Percentiles rank a stretch among this genome's conserved stretches.
Conservation (phyloP, 2,329 filamentous ascomycete genomes). For the Xenoacremonium recifei region DNA sequence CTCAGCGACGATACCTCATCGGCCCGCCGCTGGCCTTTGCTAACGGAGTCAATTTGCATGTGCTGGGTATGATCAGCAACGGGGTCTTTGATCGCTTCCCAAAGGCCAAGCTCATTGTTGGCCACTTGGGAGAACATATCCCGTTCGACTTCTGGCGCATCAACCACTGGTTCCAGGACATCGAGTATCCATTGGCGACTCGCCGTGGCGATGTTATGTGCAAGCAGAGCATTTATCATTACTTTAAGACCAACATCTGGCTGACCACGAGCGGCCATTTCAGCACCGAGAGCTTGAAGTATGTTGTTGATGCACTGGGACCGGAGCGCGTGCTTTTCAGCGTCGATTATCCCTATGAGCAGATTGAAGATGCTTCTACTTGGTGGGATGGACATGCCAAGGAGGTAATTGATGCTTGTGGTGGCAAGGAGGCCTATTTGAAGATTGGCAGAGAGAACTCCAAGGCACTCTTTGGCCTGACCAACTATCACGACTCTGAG, state of each 20-base stretch:
- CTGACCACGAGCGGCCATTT: constrained; percentile 58
- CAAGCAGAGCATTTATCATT: constrained; percentile 49
- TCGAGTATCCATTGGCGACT: constrained; percentile 52
- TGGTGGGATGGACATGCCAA: constrained; percentile 40
- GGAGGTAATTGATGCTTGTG: too few relatives aligned
- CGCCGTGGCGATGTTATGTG: constrained; percentile 34
- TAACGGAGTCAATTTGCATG: constrained; percentile 57
- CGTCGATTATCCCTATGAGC: constrained; percentile 54
- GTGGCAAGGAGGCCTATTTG: constrained; percentile 31
- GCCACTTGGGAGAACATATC: constrained; percentile 50
- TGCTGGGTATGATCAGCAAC: constrained; percentile 49
- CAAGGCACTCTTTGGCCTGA: constrained; percentile 39
- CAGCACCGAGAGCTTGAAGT: constrained; percentile 51
- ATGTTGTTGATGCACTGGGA: constrained; percentile 46
- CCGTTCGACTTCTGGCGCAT: constrained; percentile 50
- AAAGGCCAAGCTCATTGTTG: constrained; percentile 44
- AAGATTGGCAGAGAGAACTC: constrained; percentile 45
- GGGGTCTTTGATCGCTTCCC: constrained; percentile 49
- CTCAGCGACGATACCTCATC: constrained; percentile 57
- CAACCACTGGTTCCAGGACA: constrained; percentile 55
- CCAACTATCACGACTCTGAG: too few relatives aligned
- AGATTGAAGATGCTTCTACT: constrained; percentile 38
- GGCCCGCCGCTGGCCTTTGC: constrained; percentile 60
- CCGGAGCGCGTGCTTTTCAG: constrained; percentile 51
- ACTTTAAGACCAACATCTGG: constrained; percentile 55